These are phyloP conservation scores for Dissophora globulifera DNA, from an alignment of 192 early-diverging fungal species.

Conservation along the genomic window DNA sequence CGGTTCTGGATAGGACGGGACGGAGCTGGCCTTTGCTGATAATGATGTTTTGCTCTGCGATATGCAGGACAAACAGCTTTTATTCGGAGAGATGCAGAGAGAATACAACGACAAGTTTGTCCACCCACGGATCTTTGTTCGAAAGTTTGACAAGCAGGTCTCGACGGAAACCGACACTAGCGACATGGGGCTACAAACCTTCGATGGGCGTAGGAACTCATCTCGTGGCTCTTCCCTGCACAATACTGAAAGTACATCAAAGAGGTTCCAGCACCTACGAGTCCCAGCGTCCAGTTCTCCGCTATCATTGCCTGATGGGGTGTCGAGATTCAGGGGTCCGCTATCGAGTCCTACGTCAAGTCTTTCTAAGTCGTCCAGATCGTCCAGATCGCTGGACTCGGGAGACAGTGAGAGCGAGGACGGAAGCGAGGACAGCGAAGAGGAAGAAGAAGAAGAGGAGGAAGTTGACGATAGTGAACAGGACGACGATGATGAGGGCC, in stretches of 20 bases:
- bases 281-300: constrained; percentile 13
- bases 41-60: too few relatives aligned
- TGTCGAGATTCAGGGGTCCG: background rate
- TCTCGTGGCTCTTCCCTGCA: background rate
- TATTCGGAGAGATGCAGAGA: constrained; percentile 65
- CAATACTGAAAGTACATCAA: constrained; percentile 6
- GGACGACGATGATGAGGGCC: constrained; percentile 7
- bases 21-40: too few relatives aligned
- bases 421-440: constrained; percentile 1
- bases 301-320: background rate
- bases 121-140: constrained; percentile 68
- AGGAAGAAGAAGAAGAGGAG: constrained; percentile 25
- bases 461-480: constrained; percentile 9
- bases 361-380: background rate
- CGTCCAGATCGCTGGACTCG: background rate
- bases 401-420: background rate
- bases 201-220: background rate
- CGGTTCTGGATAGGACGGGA: too few relatives aligned
- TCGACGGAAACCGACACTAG: constrained; percentile 26
- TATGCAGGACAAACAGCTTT: constrained; percentile 70
- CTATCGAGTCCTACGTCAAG: too few relatives aligned
- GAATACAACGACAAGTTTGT: constrained; percentile 76
- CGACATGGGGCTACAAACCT: background rate
- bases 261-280: constrained; percentile 13
- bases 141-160: constrained; percentile 59